Base-by-base conservation (phyloP, 805 yeast genomes). In the Candida sphagnicola region DNA sequence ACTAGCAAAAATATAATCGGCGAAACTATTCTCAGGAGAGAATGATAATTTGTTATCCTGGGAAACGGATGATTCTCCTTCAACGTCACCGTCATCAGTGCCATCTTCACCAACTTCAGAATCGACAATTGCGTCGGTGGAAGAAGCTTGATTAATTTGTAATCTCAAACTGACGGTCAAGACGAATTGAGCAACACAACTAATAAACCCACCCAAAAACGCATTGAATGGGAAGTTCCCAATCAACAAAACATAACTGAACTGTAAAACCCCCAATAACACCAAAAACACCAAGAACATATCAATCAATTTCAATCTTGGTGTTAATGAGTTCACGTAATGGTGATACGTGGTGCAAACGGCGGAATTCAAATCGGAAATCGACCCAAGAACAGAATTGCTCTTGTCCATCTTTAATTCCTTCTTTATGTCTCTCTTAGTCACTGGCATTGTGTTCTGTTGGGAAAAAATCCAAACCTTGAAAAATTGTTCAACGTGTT, bases 181-280 rank as follows among this genome's bases (percentile, higher is more conserved):
- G 18, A 93, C 98, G 59, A 93, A 93, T 62, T 93, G 98, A 11
- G 95, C 98, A 36, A 93, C 97, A 32, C 97, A 86, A 16, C 88
- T 70, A 39, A 84, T 77, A 57, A 93, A 93, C 1, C 98, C 98
- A 15, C 95, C 91, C 43, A 93, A 72, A 57, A 93, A 93, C 17
- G 96, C 98, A 64, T 93, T 93, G 75, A 93, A 93, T 13, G 99
- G 99, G 75, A 84, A 93, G 51, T 78, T 87, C 26, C 97, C 95
- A 33, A 89, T 78, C 11, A 88, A 44, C 30, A 82, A 49, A 48
- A 85, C 85, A 61, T 89, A 91, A 3, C 71, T 65, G 56, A 89
- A 88, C 63, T 93, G 98, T 19, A 85, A 61, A 1, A 75, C 64
- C 1, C 95, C 99, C 43, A 87, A 67, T 0, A 69, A 61, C 13